phyloP scores from a whole-genome alignment of 768 basidiomycete genomes.

The Lactifluus pinguis region DNA sequence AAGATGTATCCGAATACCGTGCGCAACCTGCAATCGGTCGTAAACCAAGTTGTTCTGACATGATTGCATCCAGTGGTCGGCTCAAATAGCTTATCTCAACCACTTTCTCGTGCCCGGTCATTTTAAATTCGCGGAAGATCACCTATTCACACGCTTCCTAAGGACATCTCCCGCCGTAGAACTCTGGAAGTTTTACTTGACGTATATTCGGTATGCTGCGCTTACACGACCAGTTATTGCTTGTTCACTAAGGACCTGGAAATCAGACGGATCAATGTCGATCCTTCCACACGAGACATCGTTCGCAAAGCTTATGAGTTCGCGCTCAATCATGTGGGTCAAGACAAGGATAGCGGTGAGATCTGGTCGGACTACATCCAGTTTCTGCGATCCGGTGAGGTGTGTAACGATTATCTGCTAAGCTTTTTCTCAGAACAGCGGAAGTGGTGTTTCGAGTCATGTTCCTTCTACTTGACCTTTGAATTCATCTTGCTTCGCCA shows the following conservation, averaged over 20 bases:
- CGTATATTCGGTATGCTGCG: constrained; percentile 61
- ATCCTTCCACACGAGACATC: constrained; percentile 59
- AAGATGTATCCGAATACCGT: constrained; percentile 89
- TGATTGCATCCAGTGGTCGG: constrained; percentile 48
- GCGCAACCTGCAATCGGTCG: constrained; percentile 33
- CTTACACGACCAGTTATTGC: constrained; percentile 11
- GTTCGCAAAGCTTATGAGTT: constrained; percentile 90
- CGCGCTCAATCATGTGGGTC: constrained; percentile 79
- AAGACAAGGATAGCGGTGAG: constrained; percentile 84
- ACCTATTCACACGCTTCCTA: constrained; percentile 80
- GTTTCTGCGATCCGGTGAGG: constrained; percentile 75
- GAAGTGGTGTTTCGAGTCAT: constrained; percentile 9
- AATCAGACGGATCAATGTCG: constrained; percentile 58
- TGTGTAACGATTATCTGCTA: constrained; percentile 29
- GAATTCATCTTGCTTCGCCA: constrained; percentile 15
- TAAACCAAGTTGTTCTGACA: constrained; percentile 20
- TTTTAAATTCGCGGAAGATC: constrained; percentile 67
- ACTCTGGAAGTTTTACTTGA: constrained; percentile 88
- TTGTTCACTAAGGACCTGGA: constrained; percentile 13
- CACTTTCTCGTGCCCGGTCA: constrained; percentile 61
- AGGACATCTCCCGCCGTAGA: constrained; percentile 81
- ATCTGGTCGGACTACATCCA: constrained; percentile 95
- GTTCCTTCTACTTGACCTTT: constrained; percentile 15
- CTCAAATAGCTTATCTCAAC: constrained; percentile 77
- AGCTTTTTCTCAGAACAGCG: constrained; percentile 1